Conservation (phyloP, 176 grass and related monocot genomes). For the Cenchrus purpureus region DNA sequence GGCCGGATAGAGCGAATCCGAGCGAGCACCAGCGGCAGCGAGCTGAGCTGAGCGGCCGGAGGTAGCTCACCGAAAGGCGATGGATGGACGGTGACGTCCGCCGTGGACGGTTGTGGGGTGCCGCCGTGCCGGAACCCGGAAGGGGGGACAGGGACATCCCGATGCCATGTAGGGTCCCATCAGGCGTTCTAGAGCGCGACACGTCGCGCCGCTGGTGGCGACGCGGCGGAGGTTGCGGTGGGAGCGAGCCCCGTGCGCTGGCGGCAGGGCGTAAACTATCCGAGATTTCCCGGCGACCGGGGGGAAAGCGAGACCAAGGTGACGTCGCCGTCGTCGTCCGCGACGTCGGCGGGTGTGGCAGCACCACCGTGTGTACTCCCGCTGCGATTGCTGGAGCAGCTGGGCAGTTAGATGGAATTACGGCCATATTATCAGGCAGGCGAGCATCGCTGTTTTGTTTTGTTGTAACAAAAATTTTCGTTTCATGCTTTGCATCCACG, state of each 20-base stretch:
- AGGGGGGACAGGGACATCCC: not conserved
- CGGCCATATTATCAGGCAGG: too few relatives aligned
- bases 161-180: not conserved
- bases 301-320: not conserved
- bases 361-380: too few relatives aligned
- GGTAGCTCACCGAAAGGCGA: not conserved
- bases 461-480: too few relatives aligned
- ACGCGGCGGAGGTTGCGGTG: not conserved
- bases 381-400: not conserved
- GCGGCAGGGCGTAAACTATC: not conserved
- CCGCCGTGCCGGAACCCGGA: not conserved
- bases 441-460: too few relatives aligned
- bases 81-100: not conserved
- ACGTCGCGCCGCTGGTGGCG: slow-evolving; percentile 20
- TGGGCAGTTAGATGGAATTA: not conserved
- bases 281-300: not conserved
- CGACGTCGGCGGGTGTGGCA: not conserved
- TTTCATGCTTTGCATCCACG: too few relatives aligned
- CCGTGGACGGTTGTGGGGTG: not conserved
- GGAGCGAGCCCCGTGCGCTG: not conserved
- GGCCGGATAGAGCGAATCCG: not conserved
- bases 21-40: not conserved
- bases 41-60: not conserved
- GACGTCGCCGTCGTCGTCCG: not conserved
- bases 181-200: not conserved